phyloP scores from a whole-genome alignment of 306 rosid species.

The Senna siamea region DNA sequence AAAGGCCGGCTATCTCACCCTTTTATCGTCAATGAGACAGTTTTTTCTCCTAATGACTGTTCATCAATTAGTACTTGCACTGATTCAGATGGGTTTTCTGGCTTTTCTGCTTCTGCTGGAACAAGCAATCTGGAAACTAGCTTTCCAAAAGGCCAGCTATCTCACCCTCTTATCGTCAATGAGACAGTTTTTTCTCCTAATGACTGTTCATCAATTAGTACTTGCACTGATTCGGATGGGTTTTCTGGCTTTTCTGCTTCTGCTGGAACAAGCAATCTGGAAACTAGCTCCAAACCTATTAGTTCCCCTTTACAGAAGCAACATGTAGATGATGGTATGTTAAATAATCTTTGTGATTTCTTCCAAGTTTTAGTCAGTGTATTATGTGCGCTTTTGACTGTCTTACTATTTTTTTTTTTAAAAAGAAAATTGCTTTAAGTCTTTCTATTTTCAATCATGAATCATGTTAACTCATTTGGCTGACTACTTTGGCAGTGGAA shows the following conservation, averaged over 20 bases:
- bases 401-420: background rate
- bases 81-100: constrained; percentile 32
- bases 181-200: constrained; percentile 34
- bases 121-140: too few relatives aligned
- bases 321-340: constrained; percentile 38
- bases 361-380: constrained; percentile 10
- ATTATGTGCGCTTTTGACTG: background rate
- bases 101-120: constrained; percentile 19
- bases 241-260: constrained; percentile 23
- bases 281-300: constrained; percentile 22
- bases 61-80: constrained; percentile 34
- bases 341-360: background rate
- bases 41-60: constrained; percentile 32
- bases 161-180: constrained; percentile 6
- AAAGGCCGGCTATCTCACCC: constrained; percentile 10
- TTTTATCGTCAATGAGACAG: constrained; percentile 19
- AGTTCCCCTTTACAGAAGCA: constrained; percentile 37
- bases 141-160: constrained; percentile 18
- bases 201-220: constrained; percentile 32
- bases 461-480: background rate
- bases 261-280: constrained; percentile 28
- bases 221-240: constrained; percentile 32
- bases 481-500: constrained; percentile 26
- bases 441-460: background rate
- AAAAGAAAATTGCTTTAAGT: background rate